Percentiles rank a stretch among this genome's conserved stretches.
phyloP scores from a whole-genome alignment of 1,284 basidiomycete species.

The Microbotryum scabiosae region DNA sequence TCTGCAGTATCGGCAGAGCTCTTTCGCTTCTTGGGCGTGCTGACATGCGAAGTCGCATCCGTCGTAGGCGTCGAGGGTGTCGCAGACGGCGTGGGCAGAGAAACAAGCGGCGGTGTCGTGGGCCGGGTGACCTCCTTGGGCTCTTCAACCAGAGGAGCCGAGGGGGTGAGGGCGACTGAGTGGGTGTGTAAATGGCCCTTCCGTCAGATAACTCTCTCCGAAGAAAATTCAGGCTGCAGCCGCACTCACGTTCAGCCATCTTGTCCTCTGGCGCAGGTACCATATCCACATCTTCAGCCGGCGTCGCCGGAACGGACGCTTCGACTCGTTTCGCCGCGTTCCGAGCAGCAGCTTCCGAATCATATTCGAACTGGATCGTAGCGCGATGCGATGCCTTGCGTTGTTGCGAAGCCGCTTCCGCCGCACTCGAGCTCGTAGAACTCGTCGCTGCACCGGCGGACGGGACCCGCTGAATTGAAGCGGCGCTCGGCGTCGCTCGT shows the following conservation, averaged over 20 bases:
- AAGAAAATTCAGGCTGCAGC: background rate
- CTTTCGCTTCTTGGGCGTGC: constrained; percentile 28
- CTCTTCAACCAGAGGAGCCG: background rate
- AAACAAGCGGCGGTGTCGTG: constrained; percentile 5
- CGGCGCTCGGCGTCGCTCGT: no score
- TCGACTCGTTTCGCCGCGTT: no score
- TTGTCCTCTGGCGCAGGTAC: background rate
- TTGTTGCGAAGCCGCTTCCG: constrained; percentile 16
- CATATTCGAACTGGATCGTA: constrained; percentile 88
- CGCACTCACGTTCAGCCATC: background rate
- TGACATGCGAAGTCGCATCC: background rate
- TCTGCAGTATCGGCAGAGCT: constrained; percentile 10
- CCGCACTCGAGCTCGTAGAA: background rate
- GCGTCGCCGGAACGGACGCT: no score
- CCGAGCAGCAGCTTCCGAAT: constrained; percentile 38
- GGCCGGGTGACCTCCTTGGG: background rate
- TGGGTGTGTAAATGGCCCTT: background rate
- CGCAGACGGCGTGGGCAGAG: constrained; percentile 9
- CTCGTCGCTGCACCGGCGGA: background rate
- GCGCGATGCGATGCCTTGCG: constrained; percentile 52
- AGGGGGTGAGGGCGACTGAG: no score
- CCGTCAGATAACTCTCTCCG: background rate
- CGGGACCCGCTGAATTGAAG: no score
- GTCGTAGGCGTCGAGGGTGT: background rate
- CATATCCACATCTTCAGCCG: constrained; percentile 24